A percentile compares a stretch with the other conserved stretches of the same genome.
phyloP scores from a whole-genome alignment of 768 basidiomycete species.

The Filobasidium wieringae region DNA sequence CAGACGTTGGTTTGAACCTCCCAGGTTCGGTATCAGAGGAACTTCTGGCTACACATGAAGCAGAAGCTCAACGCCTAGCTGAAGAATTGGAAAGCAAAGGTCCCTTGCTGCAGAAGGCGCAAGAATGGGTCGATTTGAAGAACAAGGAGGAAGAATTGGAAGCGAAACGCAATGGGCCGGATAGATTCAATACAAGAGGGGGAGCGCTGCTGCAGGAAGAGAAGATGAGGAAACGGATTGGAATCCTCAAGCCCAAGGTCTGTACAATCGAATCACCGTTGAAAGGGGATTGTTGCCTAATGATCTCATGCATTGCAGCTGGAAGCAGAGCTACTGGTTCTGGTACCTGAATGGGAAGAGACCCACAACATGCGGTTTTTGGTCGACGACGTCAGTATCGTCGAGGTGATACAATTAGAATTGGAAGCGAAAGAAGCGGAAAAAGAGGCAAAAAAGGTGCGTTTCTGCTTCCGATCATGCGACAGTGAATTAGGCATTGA shows the following conservation, averaged over 20 bases:
- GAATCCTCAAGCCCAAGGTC: slow-evolving; percentile 84
- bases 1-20: not conserved
- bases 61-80: slow-evolving; percentile 67
- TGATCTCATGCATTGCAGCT: slow-evolving; percentile 47
- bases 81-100: slow-evolving; percentile 70
- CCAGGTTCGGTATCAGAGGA: slow-evolving; percentile 47
- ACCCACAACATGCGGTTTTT: slow-evolving; percentile 62
- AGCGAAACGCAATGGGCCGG: slow-evolving; percentile 32
- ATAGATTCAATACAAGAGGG: slow-evolving; percentile 32
- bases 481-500: not conserved
- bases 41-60: slow-evolving; percentile 67
- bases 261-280: slow-evolving; percentile 26
- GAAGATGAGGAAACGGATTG: slow-evolving; percentile 90
- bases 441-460: slow-evolving; percentile 63
- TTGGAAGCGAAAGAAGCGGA: slow-evolving; percentile 51
- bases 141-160: slow-evolving; percentile 81
- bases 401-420: slow-evolving; percentile 64
- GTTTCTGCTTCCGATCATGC: slow-evolving; percentile 5
- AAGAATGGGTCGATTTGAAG: slow-evolving; percentile 82
- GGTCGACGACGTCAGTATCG: slow-evolving; percentile 69
- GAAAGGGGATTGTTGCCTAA: not conserved
- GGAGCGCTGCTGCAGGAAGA: slow-evolving; percentile 66
- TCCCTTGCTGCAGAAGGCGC: slow-evolving; percentile 59
- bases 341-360: slow-evolving; percentile 78
- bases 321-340: slow-evolving; percentile 67